Conservation (phyloP, 1,139 yeast species). For the Meyerozyma guilliermondii region DNA sequence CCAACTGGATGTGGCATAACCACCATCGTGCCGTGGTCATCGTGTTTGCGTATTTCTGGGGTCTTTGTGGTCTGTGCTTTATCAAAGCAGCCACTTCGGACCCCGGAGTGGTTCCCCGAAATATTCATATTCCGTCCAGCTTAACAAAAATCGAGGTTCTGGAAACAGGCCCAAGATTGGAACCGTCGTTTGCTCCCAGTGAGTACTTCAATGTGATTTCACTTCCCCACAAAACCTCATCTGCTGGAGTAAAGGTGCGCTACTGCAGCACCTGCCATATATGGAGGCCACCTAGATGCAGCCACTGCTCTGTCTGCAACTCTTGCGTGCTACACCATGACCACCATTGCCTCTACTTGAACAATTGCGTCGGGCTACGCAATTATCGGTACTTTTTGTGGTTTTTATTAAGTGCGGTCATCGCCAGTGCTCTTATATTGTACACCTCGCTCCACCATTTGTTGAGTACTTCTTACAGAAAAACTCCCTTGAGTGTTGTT, state of each 20-base stretch:
- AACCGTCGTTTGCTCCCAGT: slow-evolving; percentile 40
- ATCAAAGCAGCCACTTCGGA: slow-evolving; percentile 55
- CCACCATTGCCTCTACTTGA: slow-evolving; percentile 37
- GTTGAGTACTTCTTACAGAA: not conserved
- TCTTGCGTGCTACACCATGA: slow-evolving; percentile 41
- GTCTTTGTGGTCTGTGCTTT: slow-evolving; percentile 41
- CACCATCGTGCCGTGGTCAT: slow-evolving; percentile 56
- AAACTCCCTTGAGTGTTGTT: slow-evolving; percentile 41
- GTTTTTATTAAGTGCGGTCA: slow-evolving; percentile 26
- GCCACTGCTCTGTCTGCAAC: slow-evolving; percentile 42
- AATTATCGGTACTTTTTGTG: slow-evolving; percentile 36
- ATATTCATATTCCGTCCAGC: slow-evolving; percentile 50
- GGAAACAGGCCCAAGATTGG: slow-evolving; percentile 6
- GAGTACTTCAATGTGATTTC: slow-evolving; percentile 58
- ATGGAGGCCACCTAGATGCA: slow-evolving; percentile 44
- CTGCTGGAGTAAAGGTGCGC: slow-evolving; percentile 34
- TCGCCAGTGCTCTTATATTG: slow-evolving; percentile 19
- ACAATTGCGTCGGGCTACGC: slow-evolving; percentile 37
- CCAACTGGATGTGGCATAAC: slow-evolving; percentile 54
- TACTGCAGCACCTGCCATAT: slow-evolving; percentile 43
- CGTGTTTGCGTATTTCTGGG: slow-evolving; percentile 55
- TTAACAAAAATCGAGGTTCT: slow-evolving; percentile 1
- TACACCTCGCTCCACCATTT: slow-evolving; percentile 15
- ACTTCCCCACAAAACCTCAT: slow-evolving; percentile 39
- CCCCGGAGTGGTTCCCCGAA: slow-evolving; percentile 71